Base-by-base conservation (phyloP, 1,284 basidiomycete genomes). In the Veloporphyrellus conicus region DNA sequence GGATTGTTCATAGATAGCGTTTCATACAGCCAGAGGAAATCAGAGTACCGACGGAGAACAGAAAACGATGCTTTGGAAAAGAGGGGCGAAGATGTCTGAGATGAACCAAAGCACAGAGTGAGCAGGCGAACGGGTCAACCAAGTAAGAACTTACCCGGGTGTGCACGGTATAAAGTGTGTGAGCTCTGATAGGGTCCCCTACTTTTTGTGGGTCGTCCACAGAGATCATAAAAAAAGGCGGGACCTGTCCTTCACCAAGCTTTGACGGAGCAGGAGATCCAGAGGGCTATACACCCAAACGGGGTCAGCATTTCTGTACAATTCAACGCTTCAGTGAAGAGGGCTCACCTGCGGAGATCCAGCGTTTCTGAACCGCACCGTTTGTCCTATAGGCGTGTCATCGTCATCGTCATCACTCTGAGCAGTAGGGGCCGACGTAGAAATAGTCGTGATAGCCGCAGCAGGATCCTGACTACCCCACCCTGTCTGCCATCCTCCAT, bases 21-120 rank as follows among this genome's bases (percentile, higher is more conserved):
- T 59, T 95, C 93, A 65, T 91, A 96, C 1, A 99, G 71, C 95
- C 96, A 99, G 18, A 97, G 77, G 63, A 99, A 99, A 68, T 99
- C 96, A 18, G 90, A 92, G 69, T 96, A 99, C 19, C 95, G 84
- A 16, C 95, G 81, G 7, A 99, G 81, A 31, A 96, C 93, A 4
- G 93, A 93, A 64, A 94, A 92, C 2, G 82, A 73, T 2, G 84
- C 80, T 70, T 90, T 90, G 50, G 82, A 80, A 70, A 81, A 95
- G 35, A 86, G 71, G 0, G 88, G 83, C 1, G 90, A 93, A 12
- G 84, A 88, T 1, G 93, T 96, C 81, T 91, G 57, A 6, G 27
- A 43, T 16, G 22, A 34, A 43, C 14, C 15, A 38, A 12, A 28
- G 18, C 11, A 45, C 14, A n/a, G 15, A 45, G 40, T 45, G 41